Percentiles rank a stretch among this genome's conserved stretches.
phyloP scores from a whole-genome alignment of 1,284 basidiomycete species.

The Ceratobasidium sp. region DNA sequence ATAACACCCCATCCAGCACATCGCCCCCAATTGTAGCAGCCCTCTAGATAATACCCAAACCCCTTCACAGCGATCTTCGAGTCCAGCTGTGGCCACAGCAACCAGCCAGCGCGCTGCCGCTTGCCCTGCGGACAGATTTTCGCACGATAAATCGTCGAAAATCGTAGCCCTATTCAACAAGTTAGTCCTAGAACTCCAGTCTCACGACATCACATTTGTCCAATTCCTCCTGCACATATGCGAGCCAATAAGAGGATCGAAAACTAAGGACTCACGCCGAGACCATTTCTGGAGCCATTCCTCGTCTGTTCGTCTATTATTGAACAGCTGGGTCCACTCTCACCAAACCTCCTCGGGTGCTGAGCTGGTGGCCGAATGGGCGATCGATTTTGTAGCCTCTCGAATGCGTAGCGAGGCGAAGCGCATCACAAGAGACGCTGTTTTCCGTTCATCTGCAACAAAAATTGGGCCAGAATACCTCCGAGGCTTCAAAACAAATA shows the following conservation, averaged over 20 bases:
- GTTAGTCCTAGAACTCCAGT: not conserved
- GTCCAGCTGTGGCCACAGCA: no score
- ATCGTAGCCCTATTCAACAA: not conserved
- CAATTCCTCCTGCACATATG: not conserved
- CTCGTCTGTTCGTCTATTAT: no score
- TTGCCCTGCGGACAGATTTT: no score
- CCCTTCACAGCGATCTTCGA: no score
- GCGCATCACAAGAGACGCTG: not conserved
- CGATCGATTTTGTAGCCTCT: not conserved
- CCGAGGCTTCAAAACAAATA: not conserved
- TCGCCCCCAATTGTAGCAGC: no score
- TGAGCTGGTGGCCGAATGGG: not conserved
- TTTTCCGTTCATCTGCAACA: not conserved
- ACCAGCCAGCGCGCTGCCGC: no score
- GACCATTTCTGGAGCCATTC: not conserved
- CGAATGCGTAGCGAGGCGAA: not conserved
- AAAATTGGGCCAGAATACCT: not conserved
- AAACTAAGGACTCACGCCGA: not conserved
- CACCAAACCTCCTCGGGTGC: not conserved
- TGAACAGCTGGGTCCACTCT: not conserved
- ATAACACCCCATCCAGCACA: no score
- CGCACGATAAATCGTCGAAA: not conserved
- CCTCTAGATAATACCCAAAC: no score
- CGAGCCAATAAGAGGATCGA: not conserved
- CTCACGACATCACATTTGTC: constrained; percentile 1